Conservation (phyloP, 192 early-diverging fungal genomes). For the Coemansia biformis region DNA sequence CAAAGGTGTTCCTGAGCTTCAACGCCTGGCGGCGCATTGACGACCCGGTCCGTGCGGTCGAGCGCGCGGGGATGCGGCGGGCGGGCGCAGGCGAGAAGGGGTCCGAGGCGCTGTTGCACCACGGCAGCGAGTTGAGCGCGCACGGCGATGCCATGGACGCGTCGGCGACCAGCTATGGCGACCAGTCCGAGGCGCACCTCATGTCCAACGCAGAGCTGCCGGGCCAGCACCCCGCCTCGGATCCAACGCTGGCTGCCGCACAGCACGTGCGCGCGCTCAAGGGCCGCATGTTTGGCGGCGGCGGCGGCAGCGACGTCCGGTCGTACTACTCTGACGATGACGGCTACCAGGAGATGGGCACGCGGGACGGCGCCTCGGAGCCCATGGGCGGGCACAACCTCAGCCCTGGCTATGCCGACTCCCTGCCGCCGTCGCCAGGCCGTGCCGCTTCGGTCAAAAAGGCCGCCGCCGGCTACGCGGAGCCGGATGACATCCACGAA, state of each 20-base stretch:
- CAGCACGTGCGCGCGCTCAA: constrained; percentile 47
- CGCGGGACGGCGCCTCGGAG: constrained; percentile 39
- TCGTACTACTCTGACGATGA: constrained; percentile 62
- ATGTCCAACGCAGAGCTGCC: constrained; percentile 47
- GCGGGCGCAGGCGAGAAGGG: constrained; percentile 47
- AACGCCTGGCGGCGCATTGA: constrained; percentile 78
- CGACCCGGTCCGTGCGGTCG: constrained; percentile 61
- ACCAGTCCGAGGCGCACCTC: constrained; percentile 45
- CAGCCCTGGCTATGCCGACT: constrained; percentile 22
- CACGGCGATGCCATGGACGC: constrained; percentile 19
- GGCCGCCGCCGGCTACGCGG: constrained; percentile 12
- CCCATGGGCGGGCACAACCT: constrained; percentile 34
- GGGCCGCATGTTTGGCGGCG: constrained; percentile 45
- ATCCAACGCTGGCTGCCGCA: constrained; percentile 23
- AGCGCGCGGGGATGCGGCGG: constrained; percentile 55
- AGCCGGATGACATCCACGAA: constrained; percentile 56
- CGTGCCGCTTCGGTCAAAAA: constrained; percentile 21
- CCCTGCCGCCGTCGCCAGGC: constrained; percentile 10
- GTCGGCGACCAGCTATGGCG: constrained; percentile 38
- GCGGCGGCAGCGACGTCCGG: constrained; percentile 53
- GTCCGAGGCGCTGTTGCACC: constrained; percentile 10
- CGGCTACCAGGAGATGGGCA: constrained; percentile 50
- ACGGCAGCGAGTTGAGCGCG: constrained; percentile 41
- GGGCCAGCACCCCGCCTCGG: constrained; percentile 29
- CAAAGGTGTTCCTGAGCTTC: constrained; percentile 71